Evolutionary conservation across 306 rosid genomes (phyloP), one percentile per base, ranked within the genome.

Genomic region (Inga laurina): DNA sequence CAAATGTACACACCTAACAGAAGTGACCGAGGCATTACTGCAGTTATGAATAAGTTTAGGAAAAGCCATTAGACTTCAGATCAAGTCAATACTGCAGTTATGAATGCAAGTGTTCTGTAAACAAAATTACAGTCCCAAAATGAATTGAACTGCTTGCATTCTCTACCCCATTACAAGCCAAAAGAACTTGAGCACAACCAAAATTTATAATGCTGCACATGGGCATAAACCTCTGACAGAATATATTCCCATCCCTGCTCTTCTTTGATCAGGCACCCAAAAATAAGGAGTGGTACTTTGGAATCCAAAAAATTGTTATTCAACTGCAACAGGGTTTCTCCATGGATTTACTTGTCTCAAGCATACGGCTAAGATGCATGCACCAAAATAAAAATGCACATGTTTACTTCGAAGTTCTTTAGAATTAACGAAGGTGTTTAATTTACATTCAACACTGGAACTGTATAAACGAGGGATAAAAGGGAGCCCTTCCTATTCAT

Each of bases 281-380:
- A 27, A 65, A 32, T 30, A 11, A 41, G 59, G 45, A 9, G 21
- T 30, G 27, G 30, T 41, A 77, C 56, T 43, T 72, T 56, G n/a
- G 72, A 69, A 56, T 72, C 44, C 21, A 59, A 24, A 68, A 22
- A 70, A 27, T 54, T 70, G 56, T 71, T 71, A 66, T 11, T 27
- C 34, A 56, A 69, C 16, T 19, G 14, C 35, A 54, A 44, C 65
- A 27, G 44, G 45, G 32, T 74, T 35, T 19, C 59, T 39, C 59
- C 68, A 19, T 39, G 66, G 56, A n/a, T 61, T 61, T 22, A 24
- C 45, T 57, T 43, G 75, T 22, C 75, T 74, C 57, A 75, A 75
- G 48, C 81, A 51, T 52, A 66, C 76, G 4, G 37, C 76, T 37
- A 51, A 51, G 43, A 65, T 18, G 77, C n/a, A 52, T 0, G 65